Evolutionary conservation across 352 stramenopile species (phyloP), one percentile per base, ranked within the genome.

Genomic region (Pythium apleroticum): DNA sequence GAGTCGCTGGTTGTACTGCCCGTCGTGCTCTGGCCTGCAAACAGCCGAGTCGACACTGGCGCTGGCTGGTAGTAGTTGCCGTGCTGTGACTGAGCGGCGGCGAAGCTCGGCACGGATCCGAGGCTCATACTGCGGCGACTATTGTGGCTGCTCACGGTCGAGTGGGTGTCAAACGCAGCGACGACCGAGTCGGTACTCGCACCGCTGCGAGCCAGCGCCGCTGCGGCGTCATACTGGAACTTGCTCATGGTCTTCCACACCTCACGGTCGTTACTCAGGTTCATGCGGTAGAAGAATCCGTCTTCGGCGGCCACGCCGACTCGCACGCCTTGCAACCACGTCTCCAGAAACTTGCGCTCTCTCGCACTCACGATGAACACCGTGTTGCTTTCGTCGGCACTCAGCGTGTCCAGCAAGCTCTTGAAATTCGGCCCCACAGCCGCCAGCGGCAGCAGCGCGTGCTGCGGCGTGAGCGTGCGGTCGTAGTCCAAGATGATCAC

Each of bases 401-500:
- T 89, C 17, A 93, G 60, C 30, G 81, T 80, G 62, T 90, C 83
- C n/a, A 94, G 68, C 9, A 93, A 56, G 5, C 71, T 77, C 73
- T 89, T 90, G 67, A 93, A 90, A 65, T 89, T 89, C 11, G 82
- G 84, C 0, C 83, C 82, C 1, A 93, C 84, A 2, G 84, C 86
- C 6, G 89, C 89, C 7, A 96, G 75, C 53, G 88, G 85, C 50
- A 93, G 68, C 45, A 96, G 70, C 24, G 80, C 89, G 46, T 90
- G 80, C 63, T 95, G 83, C 9, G 81, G 80, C 15, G 73, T 89
- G 35, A 97, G 79, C 37, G 89, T 95, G 10, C 88, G 83, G 62
- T 97, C 89, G 66, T 97, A 97, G 60, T 97, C 89, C 60, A 93
- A 60, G 60, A 97, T 91, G 55, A 97, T 95, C 25, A 96, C 76